Conservation (phyloP, 768 basidiomycete genomes). For the Macrolepiota fuliginosa region DNA sequence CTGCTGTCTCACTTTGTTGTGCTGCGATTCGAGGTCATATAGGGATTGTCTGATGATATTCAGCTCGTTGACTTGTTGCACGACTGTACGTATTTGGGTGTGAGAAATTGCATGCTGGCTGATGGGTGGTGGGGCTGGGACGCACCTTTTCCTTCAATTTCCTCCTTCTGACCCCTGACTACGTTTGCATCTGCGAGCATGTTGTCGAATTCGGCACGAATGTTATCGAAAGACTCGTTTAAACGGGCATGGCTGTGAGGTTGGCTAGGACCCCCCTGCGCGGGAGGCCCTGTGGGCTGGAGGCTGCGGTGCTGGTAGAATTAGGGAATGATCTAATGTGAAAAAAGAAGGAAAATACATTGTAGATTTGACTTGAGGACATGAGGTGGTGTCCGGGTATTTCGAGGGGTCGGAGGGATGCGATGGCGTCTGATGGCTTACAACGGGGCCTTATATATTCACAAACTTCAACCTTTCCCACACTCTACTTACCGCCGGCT, state of each 20-base stretch:
- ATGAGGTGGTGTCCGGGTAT: conserved; percentile 1
- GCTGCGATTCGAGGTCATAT: conserved; percentile 89
- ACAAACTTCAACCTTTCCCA: conserved; percentile 9
- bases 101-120: neutral
- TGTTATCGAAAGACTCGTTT: conserved; percentile 16
- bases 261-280: conserved; percentile 4
- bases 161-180: conserved; percentile 78
- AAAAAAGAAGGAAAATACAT: neutral
- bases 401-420: neutral
- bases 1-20: conserved; percentile 79
- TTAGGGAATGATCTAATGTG: neutral
- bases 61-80: conserved; percentile 84
- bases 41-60: conserved; percentile 86
- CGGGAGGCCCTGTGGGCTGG: conserved; percentile 12
- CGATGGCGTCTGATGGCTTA: conserved; percentile 9
- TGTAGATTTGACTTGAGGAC: conserved; percentile 11
- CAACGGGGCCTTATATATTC: conserved; percentile 8
- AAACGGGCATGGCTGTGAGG: conserved; percentile 13
- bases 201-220: conserved; percentile 16
- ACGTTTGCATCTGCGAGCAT: conserved; percentile 19
- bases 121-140: conserved; percentile 17
- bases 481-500: conserved; percentile 12
- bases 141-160: conserved; percentile 87
- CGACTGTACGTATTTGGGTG: conserved; percentile 41
- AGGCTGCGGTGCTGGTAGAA: conserved; percentile 10